These are phyloP conservation scores for Ceratobasidium sp. DNA, from an alignment of 1,284 basidiomycete species.

Conservation along the genomic window DNA sequence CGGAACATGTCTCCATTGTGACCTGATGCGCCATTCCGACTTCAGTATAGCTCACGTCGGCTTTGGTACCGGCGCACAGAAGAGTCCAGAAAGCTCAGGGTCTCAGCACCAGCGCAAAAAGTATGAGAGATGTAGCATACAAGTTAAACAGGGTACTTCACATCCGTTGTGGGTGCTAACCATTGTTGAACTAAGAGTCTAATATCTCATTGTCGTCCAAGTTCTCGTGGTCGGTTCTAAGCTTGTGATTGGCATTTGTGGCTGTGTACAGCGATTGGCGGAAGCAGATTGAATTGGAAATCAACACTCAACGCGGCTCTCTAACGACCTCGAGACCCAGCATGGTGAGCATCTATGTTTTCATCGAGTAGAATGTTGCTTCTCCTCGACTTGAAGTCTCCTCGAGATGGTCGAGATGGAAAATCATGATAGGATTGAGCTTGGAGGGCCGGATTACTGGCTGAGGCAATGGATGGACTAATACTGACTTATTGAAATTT, in stretches of 20 bases:
- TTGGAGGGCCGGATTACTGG: slow-evolving; percentile 12
- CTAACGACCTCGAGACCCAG: slow-evolving; percentile 27
- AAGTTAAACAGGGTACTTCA: too few species aligned
- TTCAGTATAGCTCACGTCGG: too few species aligned
- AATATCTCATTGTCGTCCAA: neutral
- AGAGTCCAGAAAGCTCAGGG: too few species aligned
- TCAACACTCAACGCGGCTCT: neutral
- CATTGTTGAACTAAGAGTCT: too few species aligned
- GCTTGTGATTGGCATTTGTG: neutral
- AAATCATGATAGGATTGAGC: neutral
- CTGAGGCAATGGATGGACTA: neutral
- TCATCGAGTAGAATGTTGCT: neutral
- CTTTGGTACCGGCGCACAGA: too few species aligned
- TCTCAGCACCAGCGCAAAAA: too few species aligned
- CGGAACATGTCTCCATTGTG: too few species aligned
- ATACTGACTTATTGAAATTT: slow-evolving; percentile 19
- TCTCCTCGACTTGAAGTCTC: neutral
- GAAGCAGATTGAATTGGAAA: slow-evolving; percentile 32
- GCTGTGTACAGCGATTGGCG: slow-evolving; percentile 20
- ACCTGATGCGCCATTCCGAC: too few species aligned
- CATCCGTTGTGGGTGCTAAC: too few species aligned
- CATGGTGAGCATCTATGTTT: slow-evolving; percentile 30
- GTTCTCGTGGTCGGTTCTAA: neutral
- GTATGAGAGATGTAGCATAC: too few species aligned
- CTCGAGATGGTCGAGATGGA: neutral